phyloP scores from a whole-genome alignment of 495 filamentous ascomycete genomes.

The Haplographium delicatum region DNA sequence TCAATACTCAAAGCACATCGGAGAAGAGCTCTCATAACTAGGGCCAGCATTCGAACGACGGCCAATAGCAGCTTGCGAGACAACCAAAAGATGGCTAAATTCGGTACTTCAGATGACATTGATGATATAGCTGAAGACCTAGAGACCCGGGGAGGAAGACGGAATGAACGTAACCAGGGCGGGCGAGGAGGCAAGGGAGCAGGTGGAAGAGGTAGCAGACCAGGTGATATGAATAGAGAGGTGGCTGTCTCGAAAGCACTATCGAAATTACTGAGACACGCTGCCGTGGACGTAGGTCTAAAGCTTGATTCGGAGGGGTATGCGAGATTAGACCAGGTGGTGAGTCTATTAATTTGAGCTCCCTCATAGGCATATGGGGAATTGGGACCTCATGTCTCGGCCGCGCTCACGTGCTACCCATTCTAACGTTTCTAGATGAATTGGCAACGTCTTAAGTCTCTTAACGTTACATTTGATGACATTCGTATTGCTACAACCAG shows the following conservation, averaged over 20 bases:
- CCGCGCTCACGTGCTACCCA: not conserved
- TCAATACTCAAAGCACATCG: too few species aligned
- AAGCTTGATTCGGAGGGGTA: constrained; percentile 74
- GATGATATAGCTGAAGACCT: constrained; percentile 9
- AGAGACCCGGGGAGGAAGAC: constrained; percentile 4
- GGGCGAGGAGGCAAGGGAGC: constrained; percentile 24
- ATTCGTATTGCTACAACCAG: constrained; percentile 62
- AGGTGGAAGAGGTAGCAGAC: constrained; percentile 29
- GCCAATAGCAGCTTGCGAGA: not conserved
- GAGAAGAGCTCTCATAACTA: too few species aligned
- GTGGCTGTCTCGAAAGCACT: constrained; percentile 75
- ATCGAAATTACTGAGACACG: constrained; percentile 75
- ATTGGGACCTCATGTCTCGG: too few species aligned
- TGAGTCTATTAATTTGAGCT: constrained; percentile 49
- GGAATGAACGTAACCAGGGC: constrained; percentile 2
- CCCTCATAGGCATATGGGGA: too few species aligned
- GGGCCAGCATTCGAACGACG: too few species aligned
- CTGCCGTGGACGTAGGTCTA: constrained; percentile 72
- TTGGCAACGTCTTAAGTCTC: constrained; percentile 54
- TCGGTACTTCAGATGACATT: not conserved
- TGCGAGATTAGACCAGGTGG: constrained; percentile 70
- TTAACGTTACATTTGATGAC: constrained; percentile 68
- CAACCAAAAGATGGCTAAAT: constrained; percentile 1
- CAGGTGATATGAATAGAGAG: constrained; percentile 40
- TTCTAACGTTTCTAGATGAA: constrained; percentile 14